These are phyloP conservation scores for Penstemon barbatus DNA, from an alignment of 257 asterid genomes.

Conservation along the genomic window DNA sequence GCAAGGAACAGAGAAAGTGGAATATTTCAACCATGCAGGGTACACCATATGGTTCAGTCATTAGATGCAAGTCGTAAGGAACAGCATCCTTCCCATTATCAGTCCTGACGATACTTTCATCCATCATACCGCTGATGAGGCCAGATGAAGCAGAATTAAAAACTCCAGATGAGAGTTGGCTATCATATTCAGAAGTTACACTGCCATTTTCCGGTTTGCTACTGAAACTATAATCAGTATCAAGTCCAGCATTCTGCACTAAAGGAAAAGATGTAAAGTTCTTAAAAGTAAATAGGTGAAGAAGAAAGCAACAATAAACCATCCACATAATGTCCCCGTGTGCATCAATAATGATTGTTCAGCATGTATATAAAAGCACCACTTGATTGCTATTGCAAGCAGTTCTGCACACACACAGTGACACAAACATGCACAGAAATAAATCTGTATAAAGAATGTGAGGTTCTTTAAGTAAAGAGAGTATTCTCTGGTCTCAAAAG, in stretches of 20 bases:
- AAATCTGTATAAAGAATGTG: slow-evolving; percentile 14
- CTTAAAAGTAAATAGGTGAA: slow-evolving; percentile 21
- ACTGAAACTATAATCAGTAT: slow-evolving; percentile 50
- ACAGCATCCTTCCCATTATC: slow-evolving; percentile 43
- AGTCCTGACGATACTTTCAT: slow-evolving; percentile 30
- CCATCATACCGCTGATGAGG: slow-evolving; percentile 31
- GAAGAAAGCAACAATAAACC: slow-evolving; percentile 18
- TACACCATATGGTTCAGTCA: slow-evolving; percentile 91
- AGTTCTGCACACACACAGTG: not conserved
- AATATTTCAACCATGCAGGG: slow-evolving; percentile 97
- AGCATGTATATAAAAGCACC: slow-evolving; percentile 22
- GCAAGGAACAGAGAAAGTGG: slow-evolving; percentile 86
- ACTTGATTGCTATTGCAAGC: slow-evolving; percentile 15
- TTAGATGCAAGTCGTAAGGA: slow-evolving; percentile 50
- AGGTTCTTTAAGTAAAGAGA: slow-evolving; percentile 7
- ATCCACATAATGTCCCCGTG: slow-evolving; percentile 20
- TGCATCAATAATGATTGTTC: slow-evolving; percentile 21
- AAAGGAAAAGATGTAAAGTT: slow-evolving; percentile 28
- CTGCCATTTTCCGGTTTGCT: slow-evolving; percentile 71
- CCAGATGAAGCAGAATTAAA: slow-evolving; percentile 40
- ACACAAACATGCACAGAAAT: slow-evolving; percentile 2
- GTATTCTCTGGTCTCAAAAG: slow-evolving; percentile 11
- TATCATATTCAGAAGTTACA: slow-evolving; percentile 58
- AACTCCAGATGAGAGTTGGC: slow-evolving; percentile 54
- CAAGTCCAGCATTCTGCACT: slow-evolving; percentile 53